Evolutionary conservation across 2,329 filamentous ascomycete species (phyloP), one percentile per base, ranked within the genome.

Genomic region (Atkinsonella texensis): DNA sequence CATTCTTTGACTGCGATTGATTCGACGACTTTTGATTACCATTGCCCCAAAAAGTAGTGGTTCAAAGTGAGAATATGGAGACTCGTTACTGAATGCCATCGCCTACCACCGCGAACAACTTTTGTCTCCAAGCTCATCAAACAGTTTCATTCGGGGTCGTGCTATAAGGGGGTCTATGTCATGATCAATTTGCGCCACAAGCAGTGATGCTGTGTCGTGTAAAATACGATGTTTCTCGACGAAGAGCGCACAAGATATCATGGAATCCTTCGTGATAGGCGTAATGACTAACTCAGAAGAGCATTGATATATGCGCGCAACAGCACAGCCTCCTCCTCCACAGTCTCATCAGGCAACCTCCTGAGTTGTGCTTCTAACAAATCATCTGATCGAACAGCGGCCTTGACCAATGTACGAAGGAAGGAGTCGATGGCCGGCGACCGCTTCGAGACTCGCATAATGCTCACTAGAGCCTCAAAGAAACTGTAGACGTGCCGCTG

Each of bases 401-500:
- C 63, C 35, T 58, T 60, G n/a, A 79, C 60, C 4, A 79, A 53
- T 9, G 60, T 62, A 31, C 66, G 62, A 2, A 74, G 61, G 8
- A 65, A 60, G 4, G 60, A 62, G 18, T 72, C 65, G 52, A 68
- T 68, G 49, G 66, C 63, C 0, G 53, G 39, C 0, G 63, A 65
- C 48, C 62, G 67, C 13, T 63, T 65, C 0, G 70, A 65, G 4
- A 73, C 61, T 13, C 73, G 64, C 66, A 77, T 69, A 35, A 75
- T 65, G 48, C 69, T 73, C 31, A 79, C 62, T 18, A 79, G 64
- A 8, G 67, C 64, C 63, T 79, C 74, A 57, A 75, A 75, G 53
- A 78, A 80, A 55, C 78, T 74, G n/a, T 76, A 62, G 18, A 79
- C 66, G 50, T 56, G 75, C 7, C 75, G 62, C 43, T 74, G 70